Evolutionary conservation across 1,284 basidiomycete species (phyloP), one percentile per base, ranked within the genome.

Genomic region (Austroboletus novae-zelandiae): DNA sequence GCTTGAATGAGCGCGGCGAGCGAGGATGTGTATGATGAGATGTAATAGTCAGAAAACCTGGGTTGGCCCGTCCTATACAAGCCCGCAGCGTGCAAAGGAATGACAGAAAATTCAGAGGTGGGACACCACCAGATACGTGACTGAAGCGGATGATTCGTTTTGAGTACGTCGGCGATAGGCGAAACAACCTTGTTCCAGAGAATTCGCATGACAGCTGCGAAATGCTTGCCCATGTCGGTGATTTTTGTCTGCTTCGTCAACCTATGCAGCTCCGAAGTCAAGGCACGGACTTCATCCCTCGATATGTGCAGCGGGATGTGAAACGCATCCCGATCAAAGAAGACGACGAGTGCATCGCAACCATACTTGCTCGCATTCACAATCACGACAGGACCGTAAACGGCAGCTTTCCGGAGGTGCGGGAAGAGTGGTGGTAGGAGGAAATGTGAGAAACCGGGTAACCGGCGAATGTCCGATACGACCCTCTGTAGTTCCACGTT

Each of bases 111-210:
- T 4, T 23, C 20, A 23, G 20, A 2, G 3, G 20, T 23, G 20
- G 20, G 20, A 4, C 20, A 23, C 20, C 20, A 23, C 20, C 20
- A 23, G 20, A 23, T 23, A 4, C 20, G 20, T 4, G 20, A 23
- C 20, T 23, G 20, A 2, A 23, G 4, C 2, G 20, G 20, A 23
- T 14, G 35, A 3, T 14, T 32, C 14, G 35, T 36, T 10, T 36
- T 10, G 18, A 39, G 37, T 14, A 69, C 47, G 15, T 53, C 44
- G 1, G 59, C 53, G 1, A 69, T 55, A 4, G 65, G 62, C 2
- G 32, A 32, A 8, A 62, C 63, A 17, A 71, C 43, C 9, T 48
- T 32, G 7, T 55, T 43, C 67, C 67, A 68, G 9, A 70, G 47
- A 7, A 32, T 36, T 4, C 57, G 42, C n/a, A 71, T 46, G n/a